These are phyloP conservation scores for Oryza brachyantha DNA, from an alignment of 176 grass and related monocot species.

Conservation along the genomic window DNA sequence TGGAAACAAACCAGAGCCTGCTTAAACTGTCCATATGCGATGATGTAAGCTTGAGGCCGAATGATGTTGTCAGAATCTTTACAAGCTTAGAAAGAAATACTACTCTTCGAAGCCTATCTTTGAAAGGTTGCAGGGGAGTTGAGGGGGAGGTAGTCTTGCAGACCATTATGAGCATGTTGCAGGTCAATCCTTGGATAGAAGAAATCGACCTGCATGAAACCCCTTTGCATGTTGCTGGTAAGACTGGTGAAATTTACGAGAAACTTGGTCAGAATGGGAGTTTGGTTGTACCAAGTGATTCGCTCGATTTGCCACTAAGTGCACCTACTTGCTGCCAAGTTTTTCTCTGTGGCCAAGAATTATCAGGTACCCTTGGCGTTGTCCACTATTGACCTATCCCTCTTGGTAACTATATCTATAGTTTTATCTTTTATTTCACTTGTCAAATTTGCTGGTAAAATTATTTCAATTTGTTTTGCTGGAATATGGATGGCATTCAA, in stretches of 20 bases:
- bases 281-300: constrained; percentile 54
- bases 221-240: constrained; percentile 71
- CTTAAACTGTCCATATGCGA: constrained; percentile 49
- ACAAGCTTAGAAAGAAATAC: constrained; percentile 74
- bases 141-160: constrained; percentile 64
- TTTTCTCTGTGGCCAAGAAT: constrained; percentile 67
- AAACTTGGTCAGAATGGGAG: constrained; percentile 86
- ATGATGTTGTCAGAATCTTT: constrained; percentile 81
- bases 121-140: constrained; percentile 78
- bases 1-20: constrained; percentile 87
- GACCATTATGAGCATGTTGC: constrained; percentile 67
- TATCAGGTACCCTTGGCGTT: constrained; percentile 48
- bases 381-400: not conserved
- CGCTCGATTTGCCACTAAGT: constrained; percentile 64
- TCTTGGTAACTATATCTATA: not conserved
- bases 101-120: constrained; percentile 54
- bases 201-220: constrained; percentile 83
- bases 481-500: not conserved
- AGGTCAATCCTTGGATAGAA: constrained; percentile 96
- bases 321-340: constrained; percentile 64
- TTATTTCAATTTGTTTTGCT: not conserved
- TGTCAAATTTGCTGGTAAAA: constrained; percentile 5
- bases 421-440: not conserved
- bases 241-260: constrained; percentile 62
- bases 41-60: constrained; percentile 65